Conservation (phyloP, 495 filamentous ascomycete species). For the Gamarada debralockiae region DNA sequence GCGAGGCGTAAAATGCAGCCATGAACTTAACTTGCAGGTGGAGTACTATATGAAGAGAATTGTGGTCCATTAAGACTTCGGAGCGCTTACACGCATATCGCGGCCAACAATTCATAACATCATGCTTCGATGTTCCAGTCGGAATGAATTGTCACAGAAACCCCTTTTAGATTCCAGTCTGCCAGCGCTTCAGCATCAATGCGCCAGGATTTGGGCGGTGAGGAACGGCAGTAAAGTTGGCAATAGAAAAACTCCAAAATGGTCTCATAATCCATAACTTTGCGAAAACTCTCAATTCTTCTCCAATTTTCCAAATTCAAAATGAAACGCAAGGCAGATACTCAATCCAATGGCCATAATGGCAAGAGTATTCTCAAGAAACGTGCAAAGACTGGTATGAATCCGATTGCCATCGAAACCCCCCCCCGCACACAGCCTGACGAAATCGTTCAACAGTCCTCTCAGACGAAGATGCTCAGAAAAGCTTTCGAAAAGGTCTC, state of each 20-base stretch:
- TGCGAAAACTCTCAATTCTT: not conserved
- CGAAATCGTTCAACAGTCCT: slow-evolving; percentile 14
- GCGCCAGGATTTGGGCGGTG: slow-evolving; percentile 11
- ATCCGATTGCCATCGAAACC: not conserved
- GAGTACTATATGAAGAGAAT: not conserved
- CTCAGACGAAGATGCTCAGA: slow-evolving; percentile 20
- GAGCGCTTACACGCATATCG: slow-evolving; percentile 22
- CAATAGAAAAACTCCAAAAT: slow-evolving; percentile 14
- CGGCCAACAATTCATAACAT: slow-evolving; percentile 12
- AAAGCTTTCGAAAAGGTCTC: slow-evolving; percentile 67
- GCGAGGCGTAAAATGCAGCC: not conserved
- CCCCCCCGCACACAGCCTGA: slow-evolving; percentile 9
- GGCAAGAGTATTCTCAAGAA: slow-evolving; percentile 24
- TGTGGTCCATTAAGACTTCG: not conserved
- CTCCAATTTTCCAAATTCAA: slow-evolving; percentile 1
- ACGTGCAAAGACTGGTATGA: slow-evolving; percentile 24
- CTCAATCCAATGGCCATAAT: slow-evolving; percentile 18
- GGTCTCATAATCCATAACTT: slow-evolving; percentile 8
- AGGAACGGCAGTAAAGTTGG: slow-evolving; percentile 5
- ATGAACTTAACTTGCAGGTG: not conserved
- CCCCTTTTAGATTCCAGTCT: slow-evolving; percentile 16
- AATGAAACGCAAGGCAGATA: slow-evolving; percentile 25
- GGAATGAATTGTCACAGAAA: not conserved
- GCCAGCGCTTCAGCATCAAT: slow-evolving; percentile 17
- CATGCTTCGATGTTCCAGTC: slow-evolving; percentile 10